Evolutionary conservation across 805 yeast species (phyloP), one percentile per base, ranked within the genome.

Genomic region (Brettanomyces sp.): DNA sequence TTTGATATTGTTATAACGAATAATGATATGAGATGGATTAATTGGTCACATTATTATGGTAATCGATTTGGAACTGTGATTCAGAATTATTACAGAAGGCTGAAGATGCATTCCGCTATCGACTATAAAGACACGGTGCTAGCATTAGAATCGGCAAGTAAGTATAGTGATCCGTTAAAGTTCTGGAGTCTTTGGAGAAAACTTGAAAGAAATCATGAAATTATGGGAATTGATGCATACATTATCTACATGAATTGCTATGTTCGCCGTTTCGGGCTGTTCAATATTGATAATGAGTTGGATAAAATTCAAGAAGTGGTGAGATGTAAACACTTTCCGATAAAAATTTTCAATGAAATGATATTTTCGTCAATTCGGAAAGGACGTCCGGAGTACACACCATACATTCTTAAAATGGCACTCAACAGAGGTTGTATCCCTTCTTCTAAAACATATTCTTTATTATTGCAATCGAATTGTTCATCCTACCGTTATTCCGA

Each of bases 401-500:
- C 52, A 18, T 43, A 35, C 14, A 44, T 62, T 28, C 39, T 61
- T 1, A 48, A 48, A 23, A 44, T 53, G 22, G 57, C 59, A 0
- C 8, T 56, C 6, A 8, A 34, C n/a, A 45, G 50, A 24, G 52
- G 52, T 3, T 40, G 47, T 4, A 18, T 41, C 1, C 51, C 56
- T 3, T 52, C 54, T 3, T 44, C 57, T 14, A 59, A 55, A 41
- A 61, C 63, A 1, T 60, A 62, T 45, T 59, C 65, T 3, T 45
- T 61, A 35, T 36, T 63, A 12, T 38, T 61, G 25, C 56, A 54
- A n/a, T 50, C 60, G 6, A 56, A 58, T 45, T 50, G 51, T 5
- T 39, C 47, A 4, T 39, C 42, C 44, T 43, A 40, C 9, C 37
- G 41, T 37, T 47, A 51, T 21, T 48, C 55, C 8, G 44, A 53